phyloP scores from a whole-genome alignment of 768 basidiomycete genomes.

The Sarcomyxa edulis region DNA sequence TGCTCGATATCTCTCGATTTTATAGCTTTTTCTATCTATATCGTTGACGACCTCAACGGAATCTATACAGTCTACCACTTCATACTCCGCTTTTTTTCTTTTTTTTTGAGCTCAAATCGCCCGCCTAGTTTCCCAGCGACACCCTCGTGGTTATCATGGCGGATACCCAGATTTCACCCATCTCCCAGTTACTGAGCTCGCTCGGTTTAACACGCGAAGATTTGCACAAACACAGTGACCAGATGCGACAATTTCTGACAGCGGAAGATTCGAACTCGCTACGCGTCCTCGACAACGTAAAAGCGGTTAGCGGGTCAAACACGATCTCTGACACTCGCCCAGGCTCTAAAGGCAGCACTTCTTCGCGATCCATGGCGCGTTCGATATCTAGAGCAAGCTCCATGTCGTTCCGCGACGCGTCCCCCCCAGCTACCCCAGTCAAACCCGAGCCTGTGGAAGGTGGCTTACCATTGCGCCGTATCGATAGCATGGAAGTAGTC shows the following conservation, averaged over 20 bases:
- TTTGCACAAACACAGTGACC: slow-evolving; percentile 61
- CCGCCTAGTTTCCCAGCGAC: too few species aligned
- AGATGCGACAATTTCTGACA: slow-evolving; percentile 77
- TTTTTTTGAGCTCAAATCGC: too few species aligned
- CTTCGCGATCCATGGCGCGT: slow-evolving; percentile 33
- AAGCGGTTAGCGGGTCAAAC: slow-evolving; percentile 26
- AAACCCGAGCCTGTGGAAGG: slow-evolving; percentile 57
- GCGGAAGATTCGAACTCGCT: slow-evolving; percentile 41
- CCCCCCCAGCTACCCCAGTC: slow-evolving; percentile 51
- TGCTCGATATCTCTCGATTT: too few species aligned
- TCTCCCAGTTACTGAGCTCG: slow-evolving; percentile 64
- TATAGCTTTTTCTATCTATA: too few species aligned
- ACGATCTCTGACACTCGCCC: slow-evolving; percentile 30
- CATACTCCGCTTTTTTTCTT: too few species aligned
- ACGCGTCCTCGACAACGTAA: slow-evolving; percentile 39
- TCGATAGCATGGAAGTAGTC: slow-evolving; percentile 74
- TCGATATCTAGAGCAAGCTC: slow-evolving; percentile 41
- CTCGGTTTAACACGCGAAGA: slow-evolving; percentile 78
- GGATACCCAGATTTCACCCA: slow-evolving; percentile 51
- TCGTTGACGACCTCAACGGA: too few species aligned
- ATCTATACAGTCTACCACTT: too few species aligned
- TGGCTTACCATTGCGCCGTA: slow-evolving; percentile 45
- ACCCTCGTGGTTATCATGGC: too few species aligned
- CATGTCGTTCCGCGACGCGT: slow-evolving; percentile 45
- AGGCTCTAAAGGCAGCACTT: slow-evolving; percentile 29